A percentile compares a stretch with the other conserved stretches of the same genome.
These are phyloP conservation scores for Hirschfeldia incana DNA, from an alignment of 345 rosid genomes.

Conservation along the genomic window DNA sequence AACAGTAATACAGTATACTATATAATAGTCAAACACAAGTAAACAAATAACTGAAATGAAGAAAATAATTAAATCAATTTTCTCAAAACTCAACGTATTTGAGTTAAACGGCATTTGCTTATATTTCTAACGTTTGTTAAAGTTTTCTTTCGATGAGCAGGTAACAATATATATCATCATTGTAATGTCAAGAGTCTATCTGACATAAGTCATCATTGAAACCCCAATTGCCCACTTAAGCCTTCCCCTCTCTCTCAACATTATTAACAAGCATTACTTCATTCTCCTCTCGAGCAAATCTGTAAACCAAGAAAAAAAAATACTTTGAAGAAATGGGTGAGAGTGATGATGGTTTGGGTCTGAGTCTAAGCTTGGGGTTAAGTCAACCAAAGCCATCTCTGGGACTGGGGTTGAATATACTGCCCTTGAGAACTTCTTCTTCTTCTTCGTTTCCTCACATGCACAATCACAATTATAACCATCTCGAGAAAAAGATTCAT, in stretches of 20 bases:
- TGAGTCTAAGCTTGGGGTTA: slow-evolving; percentile 35
- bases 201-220: slow-evolving; percentile 57
- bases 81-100: slow-evolving; percentile 23
- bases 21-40: slow-evolving; percentile 9
- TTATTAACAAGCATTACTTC: slow-evolving; percentile 29
- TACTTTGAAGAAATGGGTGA: slow-evolving; percentile 45
- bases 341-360: slow-evolving; percentile 55
- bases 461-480: slow-evolving; percentile 31
- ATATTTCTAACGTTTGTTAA: neutral
- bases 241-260: slow-evolving; percentile 30
- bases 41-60: neutral
- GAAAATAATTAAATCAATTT: neutral
- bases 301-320: no score
- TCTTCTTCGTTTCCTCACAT: slow-evolving; percentile 29
- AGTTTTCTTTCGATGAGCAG: neutral
- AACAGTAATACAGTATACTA: neutral
- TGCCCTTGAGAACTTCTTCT: slow-evolving; percentile 41
- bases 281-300: slow-evolving; percentile 27
- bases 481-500: neutral
- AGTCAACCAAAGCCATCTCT: slow-evolving; percentile 40
- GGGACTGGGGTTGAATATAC: slow-evolving; percentile 49
- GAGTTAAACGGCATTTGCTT: slow-evolving; percentile 11
- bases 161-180: slow-evolving; percentile 43
- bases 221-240: slow-evolving; percentile 22
- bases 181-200: slow-evolving; percentile 51